Percentiles rank a stretch among this genome's conserved stretches.
phyloP scores from a whole-genome alignment of 768 basidiomycete genomes.

The Boletus subcaerulescens region DNA sequence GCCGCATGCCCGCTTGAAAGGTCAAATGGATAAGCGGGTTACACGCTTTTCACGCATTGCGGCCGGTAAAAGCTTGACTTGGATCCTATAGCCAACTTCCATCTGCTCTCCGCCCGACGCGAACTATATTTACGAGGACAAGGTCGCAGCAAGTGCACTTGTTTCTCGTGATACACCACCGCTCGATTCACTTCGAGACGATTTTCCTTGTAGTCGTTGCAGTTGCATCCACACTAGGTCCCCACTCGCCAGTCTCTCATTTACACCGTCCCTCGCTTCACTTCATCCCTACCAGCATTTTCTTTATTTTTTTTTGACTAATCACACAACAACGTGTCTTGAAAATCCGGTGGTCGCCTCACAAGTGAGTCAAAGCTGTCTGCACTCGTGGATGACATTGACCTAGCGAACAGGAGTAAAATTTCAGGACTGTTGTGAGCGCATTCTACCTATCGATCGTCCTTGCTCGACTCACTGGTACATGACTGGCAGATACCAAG shows the following conservation, averaged over 20 bases:
- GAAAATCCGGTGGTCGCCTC: constrained; percentile 6
- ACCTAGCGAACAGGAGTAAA: constrained; percentile 4
- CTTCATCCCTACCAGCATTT: constrained; percentile 14
- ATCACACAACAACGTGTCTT: constrained; percentile 17
- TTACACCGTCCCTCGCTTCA: constrained; percentile 33
- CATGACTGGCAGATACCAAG: constrained; percentile 7
- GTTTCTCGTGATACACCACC: constrained; percentile 28
- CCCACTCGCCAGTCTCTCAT: constrained; percentile 35
- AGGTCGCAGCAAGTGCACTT: constrained; percentile 25
- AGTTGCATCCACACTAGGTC: constrained; percentile 24
- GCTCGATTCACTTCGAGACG: constrained; percentile 58
- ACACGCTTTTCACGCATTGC: constrained; percentile 51
- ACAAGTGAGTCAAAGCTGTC: constrained; percentile 17
- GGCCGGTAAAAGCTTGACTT: constrained; percentile 40
- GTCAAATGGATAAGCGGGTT: constrained; percentile 52
- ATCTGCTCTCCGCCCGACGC: constrained; percentile 21
- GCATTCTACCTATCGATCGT: neutral
- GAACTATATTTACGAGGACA: constrained; percentile 27
- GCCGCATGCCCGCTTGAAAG: constrained; percentile 31
- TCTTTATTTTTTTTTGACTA: constrained; percentile 16
- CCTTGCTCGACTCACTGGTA: constrained; percentile 5
- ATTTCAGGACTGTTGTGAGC: constrained; percentile 16
- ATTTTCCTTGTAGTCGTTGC: constrained; percentile 34
- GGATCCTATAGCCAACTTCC: constrained; percentile 21
- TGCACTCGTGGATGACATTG: constrained; percentile 2